These are phyloP conservation scores for Skeletonema marinoi DNA, from an alignment of 108 stramenopile species.

Conservation along the genomic window DNA sequence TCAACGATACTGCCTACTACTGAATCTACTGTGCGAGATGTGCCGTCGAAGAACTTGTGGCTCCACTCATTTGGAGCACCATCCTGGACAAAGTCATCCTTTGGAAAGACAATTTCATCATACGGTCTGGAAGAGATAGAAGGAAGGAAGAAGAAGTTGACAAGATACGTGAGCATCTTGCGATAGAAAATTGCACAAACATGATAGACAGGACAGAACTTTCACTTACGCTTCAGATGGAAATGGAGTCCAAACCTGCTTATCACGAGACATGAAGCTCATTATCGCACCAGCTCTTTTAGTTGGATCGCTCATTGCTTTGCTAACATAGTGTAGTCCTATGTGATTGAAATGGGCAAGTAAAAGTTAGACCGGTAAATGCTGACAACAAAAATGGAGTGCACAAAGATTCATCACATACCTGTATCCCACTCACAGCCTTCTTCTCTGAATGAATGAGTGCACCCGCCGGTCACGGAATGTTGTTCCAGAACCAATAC, in stretches of 20 bases:
- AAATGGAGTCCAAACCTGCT: constrained; percentile 39
- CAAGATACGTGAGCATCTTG: background rate
- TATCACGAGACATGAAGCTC: constrained; percentile 45
- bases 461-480: constrained; percentile 61
- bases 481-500: constrained; percentile 67
- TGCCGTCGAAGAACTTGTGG: constrained; percentile 33
- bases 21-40: constrained; percentile 17
- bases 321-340: constrained; percentile 38
- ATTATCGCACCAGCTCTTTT: constrained; percentile 46
- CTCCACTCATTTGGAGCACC: constrained; percentile 37
- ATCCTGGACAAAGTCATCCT: constrained; percentile 24
- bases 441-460: constrained; percentile 59
- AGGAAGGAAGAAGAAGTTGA: background rate
- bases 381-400: background rate
- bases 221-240: background rate
- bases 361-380: background rate
- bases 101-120: constrained; percentile 45
- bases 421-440: constrained; percentile 55
- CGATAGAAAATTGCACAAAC: background rate
- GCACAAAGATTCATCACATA: constrained; percentile 9
- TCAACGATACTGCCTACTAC: constrained; percentile 19
- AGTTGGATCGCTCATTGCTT: constrained; percentile 41
- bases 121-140: constrained; percentile 18
- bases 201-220: background rate
- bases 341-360: background rate